Evolutionary conservation across 257 asterid genomes (phyloP).

Genomic region (Solanum chiquidenum): DNA sequence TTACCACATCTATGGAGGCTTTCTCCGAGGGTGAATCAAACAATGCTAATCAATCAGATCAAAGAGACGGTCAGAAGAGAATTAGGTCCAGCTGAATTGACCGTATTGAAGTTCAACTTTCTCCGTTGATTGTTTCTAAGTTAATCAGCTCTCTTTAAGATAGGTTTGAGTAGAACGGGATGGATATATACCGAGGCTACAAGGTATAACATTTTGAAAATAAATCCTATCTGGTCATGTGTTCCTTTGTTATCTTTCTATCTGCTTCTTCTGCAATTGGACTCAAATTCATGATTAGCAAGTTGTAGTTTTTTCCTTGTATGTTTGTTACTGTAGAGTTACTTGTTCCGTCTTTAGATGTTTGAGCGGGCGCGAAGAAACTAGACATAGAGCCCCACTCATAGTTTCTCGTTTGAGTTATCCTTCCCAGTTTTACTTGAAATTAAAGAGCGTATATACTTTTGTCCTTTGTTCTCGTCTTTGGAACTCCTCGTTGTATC

Average conservation of each 20-base stretch:
- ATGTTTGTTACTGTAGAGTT: background rate
- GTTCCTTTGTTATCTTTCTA: background rate
- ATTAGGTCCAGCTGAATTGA: slow-evolving; percentile 8
- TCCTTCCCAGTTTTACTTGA: background rate
- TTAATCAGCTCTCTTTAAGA: background rate
- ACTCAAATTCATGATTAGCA: background rate
- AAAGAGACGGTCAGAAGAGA: slow-evolving; percentile 26
- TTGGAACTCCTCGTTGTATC: background rate
- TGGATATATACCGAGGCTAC: background rate
- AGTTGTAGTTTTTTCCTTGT: background rate
- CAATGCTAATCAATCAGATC: slow-evolving; percentile 20
- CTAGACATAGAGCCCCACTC: background rate
- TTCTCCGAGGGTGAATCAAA: slow-evolving; percentile 29
- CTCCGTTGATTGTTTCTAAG: background rate
- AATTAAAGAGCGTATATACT: background rate
- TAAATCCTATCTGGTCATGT: background rate
- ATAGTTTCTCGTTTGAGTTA: background rate
- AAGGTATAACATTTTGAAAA: background rate
- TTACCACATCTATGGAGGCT: slow-evolving; percentile 18
- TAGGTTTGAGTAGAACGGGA: background rate
- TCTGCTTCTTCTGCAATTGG: background rate
- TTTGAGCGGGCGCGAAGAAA: background rate
- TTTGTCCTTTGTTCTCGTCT: background rate
- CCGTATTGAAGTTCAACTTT: background rate
- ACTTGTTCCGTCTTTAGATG: background rate